These are phyloP conservation scores for Massariosphaeria phaeospora DNA, from an alignment of 495 filamentous ascomycete genomes.

Conservation along the genomic window DNA sequence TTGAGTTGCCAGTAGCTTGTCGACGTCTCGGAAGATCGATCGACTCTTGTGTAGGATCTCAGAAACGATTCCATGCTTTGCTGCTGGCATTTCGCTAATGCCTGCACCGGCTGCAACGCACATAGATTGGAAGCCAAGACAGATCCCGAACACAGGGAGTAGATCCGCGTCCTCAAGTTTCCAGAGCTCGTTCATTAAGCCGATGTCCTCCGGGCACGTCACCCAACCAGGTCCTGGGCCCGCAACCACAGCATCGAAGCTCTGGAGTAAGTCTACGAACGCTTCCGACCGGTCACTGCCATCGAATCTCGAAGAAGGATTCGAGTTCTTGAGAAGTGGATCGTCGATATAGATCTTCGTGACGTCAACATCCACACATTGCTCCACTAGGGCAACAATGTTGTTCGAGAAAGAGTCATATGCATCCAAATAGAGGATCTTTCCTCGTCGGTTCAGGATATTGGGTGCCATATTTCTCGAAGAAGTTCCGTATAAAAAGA, in stretches of 20 bases:
- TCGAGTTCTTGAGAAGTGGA: slow-evolving; percentile 29
- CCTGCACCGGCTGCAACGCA: slow-evolving; percentile 60
- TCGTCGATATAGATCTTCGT: slow-evolving; percentile 68
- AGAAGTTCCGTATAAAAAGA: no score
- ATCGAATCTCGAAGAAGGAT: no score
- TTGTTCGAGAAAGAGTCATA: slow-evolving; percentile 97
- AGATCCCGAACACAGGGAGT: slow-evolving; percentile 81
- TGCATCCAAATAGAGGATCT: slow-evolving; percentile 79
- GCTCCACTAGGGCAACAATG: slow-evolving; percentile 71
- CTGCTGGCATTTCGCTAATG: slow-evolving; percentile 58
- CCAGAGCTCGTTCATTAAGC: slow-evolving; percentile 77
- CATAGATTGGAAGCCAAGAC: slow-evolving; percentile 86
- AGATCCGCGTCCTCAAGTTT: slow-evolving; percentile 51
- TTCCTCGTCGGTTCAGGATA: not conserved
- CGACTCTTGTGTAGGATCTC: slow-evolving; percentile 51
- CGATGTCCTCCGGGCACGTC: slow-evolving; percentile 61
- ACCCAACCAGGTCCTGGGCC: slow-evolving; percentile 69
- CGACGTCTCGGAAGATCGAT: slow-evolving; percentile 54
- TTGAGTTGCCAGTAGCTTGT: slow-evolving; percentile 63
- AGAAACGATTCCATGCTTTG: slow-evolving; percentile 76
- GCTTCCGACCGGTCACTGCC: no score
- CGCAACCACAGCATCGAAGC: slow-evolving; percentile 60
- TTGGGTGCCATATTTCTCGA: slow-evolving; percentile 22
- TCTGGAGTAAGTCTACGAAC: slow-evolving; percentile 49
- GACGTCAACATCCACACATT: slow-evolving; percentile 59